Percentiles rank a stretch among this genome's conserved stretches.
Conservation (phyloP, 139 green algal species). For the Marvania coccoides region DNA sequence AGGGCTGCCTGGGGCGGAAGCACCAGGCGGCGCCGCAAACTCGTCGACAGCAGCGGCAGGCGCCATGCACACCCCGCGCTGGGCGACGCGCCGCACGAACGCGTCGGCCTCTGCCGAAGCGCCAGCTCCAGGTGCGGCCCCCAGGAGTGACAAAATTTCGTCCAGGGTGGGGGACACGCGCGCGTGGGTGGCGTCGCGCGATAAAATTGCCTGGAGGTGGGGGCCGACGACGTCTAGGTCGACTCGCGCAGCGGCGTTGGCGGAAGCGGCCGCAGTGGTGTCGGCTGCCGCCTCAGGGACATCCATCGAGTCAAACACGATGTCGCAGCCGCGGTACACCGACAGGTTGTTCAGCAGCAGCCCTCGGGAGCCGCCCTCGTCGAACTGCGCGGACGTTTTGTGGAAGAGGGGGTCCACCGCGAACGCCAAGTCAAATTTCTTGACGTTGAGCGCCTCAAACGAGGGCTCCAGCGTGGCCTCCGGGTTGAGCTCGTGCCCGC, state of each 20-base stretch:
- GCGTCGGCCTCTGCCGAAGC: slow-evolving; percentile 9
- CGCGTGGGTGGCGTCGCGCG: neutral
- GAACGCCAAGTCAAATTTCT: slow-evolving; percentile 69
- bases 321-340: slow-evolving; percentile 53
- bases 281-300: slow-evolving; percentile 35
- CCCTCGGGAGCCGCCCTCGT: slow-evolving; percentile 68
- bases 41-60: neutral
- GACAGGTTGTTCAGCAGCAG: slow-evolving; percentile 74
- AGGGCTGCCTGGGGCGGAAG: no score
- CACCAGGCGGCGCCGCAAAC: no score
- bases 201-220: slow-evolving; percentile 10
- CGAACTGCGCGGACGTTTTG: slow-evolving; percentile 80
- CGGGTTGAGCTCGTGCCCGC: slow-evolving; percentile 26
- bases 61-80: neutral
- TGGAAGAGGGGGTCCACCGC: slow-evolving; percentile 77
- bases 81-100: slow-evolving; percentile 9
- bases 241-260: neutral
- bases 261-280: neutral
- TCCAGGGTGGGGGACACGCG: slow-evolving; percentile 17
- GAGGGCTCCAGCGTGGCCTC: slow-evolving; percentile 52
- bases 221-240: slow-evolving; percentile 25
- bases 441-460: slow-evolving; percentile 59
- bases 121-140: neutral
- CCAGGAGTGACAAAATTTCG: slow-evolving; percentile 12
- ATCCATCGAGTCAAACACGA: slow-evolving; percentile 73